Base-by-base conservation (phyloP, 306 rosid genomes). In the Quillaja saponaria region DNA sequence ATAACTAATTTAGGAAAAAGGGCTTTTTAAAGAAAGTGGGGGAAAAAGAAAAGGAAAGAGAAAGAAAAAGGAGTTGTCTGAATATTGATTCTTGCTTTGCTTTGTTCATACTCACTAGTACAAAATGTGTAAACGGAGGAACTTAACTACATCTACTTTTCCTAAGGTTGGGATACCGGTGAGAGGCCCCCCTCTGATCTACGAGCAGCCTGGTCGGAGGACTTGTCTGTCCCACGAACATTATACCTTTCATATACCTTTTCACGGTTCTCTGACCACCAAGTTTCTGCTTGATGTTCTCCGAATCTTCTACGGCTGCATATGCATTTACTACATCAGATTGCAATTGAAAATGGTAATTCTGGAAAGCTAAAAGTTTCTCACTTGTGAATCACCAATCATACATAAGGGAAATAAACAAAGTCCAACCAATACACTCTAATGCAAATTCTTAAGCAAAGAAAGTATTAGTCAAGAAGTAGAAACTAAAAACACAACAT, bases 221-320 rank as follows among this genome's bases (percentile, higher is more conserved):
- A 80, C 57, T 78, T 89, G 72, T 89, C 97, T 0, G 80, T 34
- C 37, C 76, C 82, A 5, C 87, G 90, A 58, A 94, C 95, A 7
- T 89, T 89, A 76, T 89, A 94, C 79, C 55, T 83, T 64, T 89
- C 91, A 8, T 89, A 94, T 52, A 94, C 99, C 72, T 67, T 89
- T 14, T 89, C 95, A 0, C 91, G 91, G 46, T 94, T 94, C 84
- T 89, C 97, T 0, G 96, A 87, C 99, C 99, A 89, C 99, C 99
- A 94, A 34, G 74, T 81, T 73, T 89, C 97, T n/a, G 99, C 99
- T 81, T 89, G 99, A 62, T 87, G 85, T 85, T 94, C 99, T 56
- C 89, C 99, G 16, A 94, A 94, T 83, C 86, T 87, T 68, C 97
- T 84, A 42, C 97, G 99, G 87, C 99, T 94, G 91, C 84, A 76